These are phyloP conservation scores for Cyphellophora attinorum DNA, from an alignment of 2,329 filamentous ascomycete genomes.

Conservation along the genomic window DNA sequence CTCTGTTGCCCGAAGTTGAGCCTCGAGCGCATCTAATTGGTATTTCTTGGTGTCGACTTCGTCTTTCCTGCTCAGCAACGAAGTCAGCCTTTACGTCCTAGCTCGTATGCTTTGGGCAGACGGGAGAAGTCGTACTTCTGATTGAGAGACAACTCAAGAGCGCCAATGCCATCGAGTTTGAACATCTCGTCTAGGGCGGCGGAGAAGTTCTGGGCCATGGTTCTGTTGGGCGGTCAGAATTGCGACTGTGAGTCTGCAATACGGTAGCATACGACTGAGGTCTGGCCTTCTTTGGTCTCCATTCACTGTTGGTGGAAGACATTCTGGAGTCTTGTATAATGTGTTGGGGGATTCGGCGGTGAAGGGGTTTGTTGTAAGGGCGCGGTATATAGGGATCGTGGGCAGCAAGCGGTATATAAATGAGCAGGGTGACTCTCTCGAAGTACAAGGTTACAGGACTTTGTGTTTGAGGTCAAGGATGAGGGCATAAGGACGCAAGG, in stretches of 20 bases:
- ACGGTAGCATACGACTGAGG: constrained; percentile 80
- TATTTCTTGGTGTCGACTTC: constrained; percentile 62
- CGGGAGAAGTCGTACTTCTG: constrained; percentile 56
- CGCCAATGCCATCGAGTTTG: constrained; percentile 69
- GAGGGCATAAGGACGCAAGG: no score
- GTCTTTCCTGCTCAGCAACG: constrained; percentile 65
- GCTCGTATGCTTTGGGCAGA: constrained; percentile 1
- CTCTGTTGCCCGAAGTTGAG: constrained; percentile 75
- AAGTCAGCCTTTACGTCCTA: no score
- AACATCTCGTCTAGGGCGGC: constrained; percentile 81
- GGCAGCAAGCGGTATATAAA: no score
- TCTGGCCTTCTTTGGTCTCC: constrained; percentile 60
- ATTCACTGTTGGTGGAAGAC: no score
- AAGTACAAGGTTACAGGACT: no score
- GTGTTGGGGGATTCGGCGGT: no score
- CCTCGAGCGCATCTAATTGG: constrained; percentile 80
- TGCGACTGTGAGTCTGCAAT: no score
- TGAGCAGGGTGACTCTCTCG: no score
- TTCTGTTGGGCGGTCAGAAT: constrained; percentile 52
- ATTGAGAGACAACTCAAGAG: constrained; percentile 65
- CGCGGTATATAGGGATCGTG: no score
- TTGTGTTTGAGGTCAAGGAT: no score
- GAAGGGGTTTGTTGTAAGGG: no score
- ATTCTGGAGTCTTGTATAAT: no score
- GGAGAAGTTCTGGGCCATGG: constrained; percentile 79